Base-by-base conservation (phyloP, 495 filamentous ascomycete genomes). In the Hypoxylon fuscum region DNA sequence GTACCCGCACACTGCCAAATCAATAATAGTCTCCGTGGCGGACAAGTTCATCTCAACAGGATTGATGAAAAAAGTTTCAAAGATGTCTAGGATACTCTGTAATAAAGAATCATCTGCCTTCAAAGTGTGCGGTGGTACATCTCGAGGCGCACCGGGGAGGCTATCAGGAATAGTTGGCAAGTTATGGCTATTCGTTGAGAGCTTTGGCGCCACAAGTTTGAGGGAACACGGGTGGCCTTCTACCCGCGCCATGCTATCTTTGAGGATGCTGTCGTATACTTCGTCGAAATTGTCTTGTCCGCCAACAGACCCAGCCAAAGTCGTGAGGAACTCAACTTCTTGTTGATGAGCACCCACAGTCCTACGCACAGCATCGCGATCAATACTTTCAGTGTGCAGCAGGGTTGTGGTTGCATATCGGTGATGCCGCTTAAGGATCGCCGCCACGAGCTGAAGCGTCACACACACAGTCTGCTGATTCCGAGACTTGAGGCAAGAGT, bases 391-490 rank as follows among this genome's bases (percentile, higher is more conserved):
- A 2, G 83, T 85, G 53, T 87, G 86, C 2, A 94, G 76, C 9
- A 98, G 78, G 1, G 92, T 88, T 0, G 87, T 87, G 45, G 90
- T 81, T 5, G 92, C 88, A 75, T 96, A 96, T 10, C 85, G 85
- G 71, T 96, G 92, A 75, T 98, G 92, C 68, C 90, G 86, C 68
- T 89, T 87, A 53, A 98, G 80, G 55, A 98, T 88, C 23, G 91
- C 87, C 23, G 90, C 90, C 17, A 94, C 79, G 2, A 99, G 83
- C 46, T 91, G 90, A 14, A 99, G 77, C 2, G 94, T 96, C 18
- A 93, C 90, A 48, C 90, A 85, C 12, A 96, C 87, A 3, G 95
- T 98, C 66, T 97, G 93, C 31, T 89, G 84, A 66, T 92, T 96
- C 22, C 80, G 80, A 3, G 96, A 98, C 59, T 84, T 80, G n/a